A percentile compares a stretch with the other conserved stretches of the same genome.
Evolutionary conservation across 306 rosid species (phyloP).

Genomic region (Vicia villosa): DNA sequence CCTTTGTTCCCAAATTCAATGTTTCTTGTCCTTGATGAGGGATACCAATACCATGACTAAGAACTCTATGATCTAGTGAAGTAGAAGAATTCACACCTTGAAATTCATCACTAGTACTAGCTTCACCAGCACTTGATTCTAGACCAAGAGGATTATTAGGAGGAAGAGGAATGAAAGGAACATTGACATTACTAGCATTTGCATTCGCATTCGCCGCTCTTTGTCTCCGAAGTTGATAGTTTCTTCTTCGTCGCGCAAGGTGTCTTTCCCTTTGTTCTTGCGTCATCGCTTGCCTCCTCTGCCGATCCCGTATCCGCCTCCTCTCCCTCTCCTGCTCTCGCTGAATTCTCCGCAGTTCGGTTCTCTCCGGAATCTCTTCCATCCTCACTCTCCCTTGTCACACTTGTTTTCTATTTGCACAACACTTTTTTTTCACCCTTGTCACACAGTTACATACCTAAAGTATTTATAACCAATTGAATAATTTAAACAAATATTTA

Average conservation of each 20-base stretch:
- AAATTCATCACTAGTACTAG: constrained; percentile 43
- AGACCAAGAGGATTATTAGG: constrained; percentile 22
- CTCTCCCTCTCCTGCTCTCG: constrained; percentile 79
- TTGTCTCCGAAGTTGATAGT: constrained; percentile 73
- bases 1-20: constrained; percentile 16
- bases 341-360: constrained; percentile 48
- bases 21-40: constrained; percentile 41
- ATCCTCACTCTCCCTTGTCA: constrained; percentile 34
- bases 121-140: constrained; percentile 48
- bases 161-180: constrained; percentile 25
- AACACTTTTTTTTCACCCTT: neutral
- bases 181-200: constrained; percentile 21
- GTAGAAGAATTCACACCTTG: constrained; percentile 35
- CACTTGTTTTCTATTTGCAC: constrained; percentile 11
- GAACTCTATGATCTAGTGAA: constrained; percentile 26
- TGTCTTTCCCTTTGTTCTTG: constrained; percentile 81
- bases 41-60: constrained; percentile 7
- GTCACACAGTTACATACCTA: no score
- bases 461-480: no score
- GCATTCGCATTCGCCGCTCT: constrained; percentile 45
- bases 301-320: constrained; percentile 71
- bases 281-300: constrained; percentile 82
- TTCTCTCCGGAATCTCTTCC: constrained; percentile 52
- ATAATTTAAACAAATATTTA: no score
- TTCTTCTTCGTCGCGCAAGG: constrained; percentile 82